Evolutionary conservation across 2,329 filamentous ascomycete genomes (phyloP), one percentile per base, ranked within the genome.

Genomic region (Mycosphaerella arachidis): DNA sequence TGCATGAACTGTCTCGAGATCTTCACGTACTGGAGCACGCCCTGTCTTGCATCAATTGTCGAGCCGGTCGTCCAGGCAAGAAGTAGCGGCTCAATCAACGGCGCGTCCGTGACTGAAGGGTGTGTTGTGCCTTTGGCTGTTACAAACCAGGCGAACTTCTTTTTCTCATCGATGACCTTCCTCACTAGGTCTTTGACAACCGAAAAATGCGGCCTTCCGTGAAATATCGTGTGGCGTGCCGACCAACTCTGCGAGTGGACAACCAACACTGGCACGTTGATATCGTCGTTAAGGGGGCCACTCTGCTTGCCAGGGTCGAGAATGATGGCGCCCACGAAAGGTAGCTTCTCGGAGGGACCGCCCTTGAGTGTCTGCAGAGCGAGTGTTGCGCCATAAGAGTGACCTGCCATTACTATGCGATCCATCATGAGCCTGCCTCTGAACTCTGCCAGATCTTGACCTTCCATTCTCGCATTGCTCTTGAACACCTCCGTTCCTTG

Each of bases 161-260:
- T 72, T 57, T 79, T 72, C 59, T 74, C 65, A 62, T 81, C 73
- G 24, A 70, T 65, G 51, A 82, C 75, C 60, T 74, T 71, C 20
- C 77, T 72, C 1, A 83, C 83, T 1, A 88, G 75, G 7, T 82
- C 81, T 57, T 78, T 79, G 7, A 89, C 85, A 0, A 83, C 82
- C 37, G 84, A 81, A 60, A 88, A 89, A 71, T 89, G 86, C 48
- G 85, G 81, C 6, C 84, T 79, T 4, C 83, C 85, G 64, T 84
- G 85, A 73, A 88, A 88, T 51, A 84, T 68, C 35, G 78, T 81
- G 60, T 76, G 72, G n/a, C 76, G 75, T 35, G 77, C 77, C 35
- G 84, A 87, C 86, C 86, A 89, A 7, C 85, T 83, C 61, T 84
- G 80, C 52, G 84, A 87, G 73, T 89, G 84, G 43, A 88, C 76